Evolutionary conservation across 805 yeast species (phyloP).

Genomic region (Kockiozyma suomiensis): DNA sequence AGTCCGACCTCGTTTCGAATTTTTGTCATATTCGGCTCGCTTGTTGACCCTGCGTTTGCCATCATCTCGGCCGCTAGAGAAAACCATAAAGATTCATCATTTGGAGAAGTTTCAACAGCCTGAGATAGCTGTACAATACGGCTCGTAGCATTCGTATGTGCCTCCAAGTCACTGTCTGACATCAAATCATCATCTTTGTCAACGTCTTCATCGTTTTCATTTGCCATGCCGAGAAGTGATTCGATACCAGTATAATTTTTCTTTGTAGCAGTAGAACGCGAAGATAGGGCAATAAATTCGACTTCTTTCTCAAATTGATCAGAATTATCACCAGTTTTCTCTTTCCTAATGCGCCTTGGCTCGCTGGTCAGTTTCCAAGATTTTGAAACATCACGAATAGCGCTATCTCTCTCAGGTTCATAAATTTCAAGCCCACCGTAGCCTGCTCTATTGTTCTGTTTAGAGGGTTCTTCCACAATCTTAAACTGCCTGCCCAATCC

Average conservation of each 20-base stretch:
- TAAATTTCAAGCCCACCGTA: background rate
- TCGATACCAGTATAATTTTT: background rate
- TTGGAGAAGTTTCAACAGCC: slow-evolving; percentile 17
- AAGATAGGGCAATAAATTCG: background rate
- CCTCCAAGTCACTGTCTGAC: slow-evolving; percentile 6
- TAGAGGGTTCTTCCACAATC: background rate
- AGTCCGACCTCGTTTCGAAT: slow-evolving; percentile 15
- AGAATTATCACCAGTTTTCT: background rate
- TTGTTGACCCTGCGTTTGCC: background rate
- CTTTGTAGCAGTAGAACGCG: background rate
- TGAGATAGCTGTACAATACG: slow-evolving; percentile 5
- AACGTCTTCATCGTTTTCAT: background rate
- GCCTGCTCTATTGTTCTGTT: background rate
- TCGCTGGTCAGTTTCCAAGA: background rate
- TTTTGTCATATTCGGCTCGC: background rate
- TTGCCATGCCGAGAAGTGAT: background rate
- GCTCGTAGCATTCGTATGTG: background rate
- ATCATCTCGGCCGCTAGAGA: slow-evolving; percentile 18
- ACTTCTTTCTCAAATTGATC: background rate
- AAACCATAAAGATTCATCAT: slow-evolving; percentile 14
- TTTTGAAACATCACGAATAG: background rate
- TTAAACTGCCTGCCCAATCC: slow-evolving; percentile 15
- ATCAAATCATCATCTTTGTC: background rate
- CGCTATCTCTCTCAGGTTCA: background rate
- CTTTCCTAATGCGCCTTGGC: background rate